Percentiles rank a stretch among this genome's conserved stretches.
phyloP scores from a whole-genome alignment of 805 yeast genomes.

The Cyberlindnera samutprakarnensis region DNA sequence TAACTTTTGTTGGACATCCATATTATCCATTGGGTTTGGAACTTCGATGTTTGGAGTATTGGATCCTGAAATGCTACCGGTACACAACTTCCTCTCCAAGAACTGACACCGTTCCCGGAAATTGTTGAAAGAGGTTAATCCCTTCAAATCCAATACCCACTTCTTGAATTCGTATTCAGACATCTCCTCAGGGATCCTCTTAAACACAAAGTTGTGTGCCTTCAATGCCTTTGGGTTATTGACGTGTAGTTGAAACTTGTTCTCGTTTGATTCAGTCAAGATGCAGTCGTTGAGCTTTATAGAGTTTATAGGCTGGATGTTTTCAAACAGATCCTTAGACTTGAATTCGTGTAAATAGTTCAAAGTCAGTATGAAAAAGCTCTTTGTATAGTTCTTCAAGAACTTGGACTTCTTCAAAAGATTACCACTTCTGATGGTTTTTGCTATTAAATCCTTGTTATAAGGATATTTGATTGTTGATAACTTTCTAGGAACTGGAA shows the following conservation, averaged over 20 bases:
- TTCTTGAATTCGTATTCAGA: slow-evolving; percentile 69
- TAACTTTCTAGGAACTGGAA: slow-evolving; percentile 48
- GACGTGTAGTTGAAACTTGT: slow-evolving; percentile 43
- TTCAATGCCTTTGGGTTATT: slow-evolving; percentile 61
- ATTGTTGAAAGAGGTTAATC: slow-evolving; percentile 37
- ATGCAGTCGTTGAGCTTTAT: slow-evolving; percentile 69
- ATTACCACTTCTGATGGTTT: slow-evolving; percentile 64
- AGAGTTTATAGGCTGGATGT: slow-evolving; percentile 74
- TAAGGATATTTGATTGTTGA: slow-evolving; percentile 59
- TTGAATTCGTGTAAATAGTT: slow-evolving; percentile 86
- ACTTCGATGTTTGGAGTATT: slow-evolving; percentile 21
- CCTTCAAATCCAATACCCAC: slow-evolving; percentile 63
- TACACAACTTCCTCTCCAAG: slow-evolving; percentile 1
- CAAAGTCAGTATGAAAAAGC: slow-evolving; percentile 86
- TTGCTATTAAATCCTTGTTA: slow-evolving; percentile 60
- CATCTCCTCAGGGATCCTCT: slow-evolving; percentile 48
- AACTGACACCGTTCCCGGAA: slow-evolving; percentile 15
- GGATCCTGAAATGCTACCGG: slow-evolving; percentile 6
- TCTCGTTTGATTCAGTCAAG: slow-evolving; percentile 72
- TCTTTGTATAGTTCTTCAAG: slow-evolving; percentile 76
- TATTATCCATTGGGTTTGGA: slow-evolving; percentile 16
- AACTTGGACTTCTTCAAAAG: slow-evolving; percentile 85
- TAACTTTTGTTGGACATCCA: slow-evolving; percentile 15
- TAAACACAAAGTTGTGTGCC: slow-evolving; percentile 87
- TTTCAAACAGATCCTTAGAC: slow-evolving; percentile 67